These are phyloP conservation scores for Trametes villosa DNA, from an alignment of 768 basidiomycete genomes.

Conservation along the genomic window DNA sequence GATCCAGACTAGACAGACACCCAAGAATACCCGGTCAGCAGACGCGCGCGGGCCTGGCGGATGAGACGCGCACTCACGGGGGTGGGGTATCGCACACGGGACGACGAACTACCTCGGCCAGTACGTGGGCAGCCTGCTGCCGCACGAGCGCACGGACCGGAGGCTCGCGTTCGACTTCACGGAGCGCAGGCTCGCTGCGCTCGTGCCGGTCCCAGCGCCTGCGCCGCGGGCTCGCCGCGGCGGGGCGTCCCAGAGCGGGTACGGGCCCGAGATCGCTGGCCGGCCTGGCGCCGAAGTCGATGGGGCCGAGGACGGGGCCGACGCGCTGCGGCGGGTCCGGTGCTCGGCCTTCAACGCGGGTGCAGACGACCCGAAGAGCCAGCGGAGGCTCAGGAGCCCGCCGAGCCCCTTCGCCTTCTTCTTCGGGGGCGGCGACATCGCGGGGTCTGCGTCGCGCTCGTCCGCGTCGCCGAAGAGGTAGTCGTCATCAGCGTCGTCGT, in stretches of 20 bases:
- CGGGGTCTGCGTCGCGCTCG: slow-evolving; percentile 4
- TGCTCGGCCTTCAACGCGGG: slow-evolving; percentile 11
- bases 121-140: slow-evolving; percentile 34
- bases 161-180: slow-evolving; percentile 31
- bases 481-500: slow-evolving; percentile 42
- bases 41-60: background rate
- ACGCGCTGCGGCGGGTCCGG: too few relatives aligned
- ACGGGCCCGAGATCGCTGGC: slow-evolving; percentile 39
- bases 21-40: background rate
- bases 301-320: too few relatives aligned
- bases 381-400: slow-evolving; percentile 28
- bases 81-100: slow-evolving; percentile 8
- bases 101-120: slow-evolving; percentile 21
- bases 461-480: slow-evolving; percentile 16
- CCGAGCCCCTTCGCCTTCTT: slow-evolving; percentile 24
- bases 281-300: slow-evolving; percentile 25
- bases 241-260: slow-evolving; percentile 36
- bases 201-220: slow-evolving; percentile 16
- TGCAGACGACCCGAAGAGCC: slow-evolving; percentile 26
- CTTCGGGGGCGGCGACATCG: slow-evolving; percentile 30
- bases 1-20: background rate
- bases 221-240: slow-evolving; percentile 18
- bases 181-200: slow-evolving; percentile 32
- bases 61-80: background rate
- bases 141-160: slow-evolving; percentile 33